Evolutionary conservation across 2,329 filamentous ascomycete genomes (phyloP), one percentile per base, ranked within the genome.

Genomic region (Penicillium fuscoglaucum): DNA sequence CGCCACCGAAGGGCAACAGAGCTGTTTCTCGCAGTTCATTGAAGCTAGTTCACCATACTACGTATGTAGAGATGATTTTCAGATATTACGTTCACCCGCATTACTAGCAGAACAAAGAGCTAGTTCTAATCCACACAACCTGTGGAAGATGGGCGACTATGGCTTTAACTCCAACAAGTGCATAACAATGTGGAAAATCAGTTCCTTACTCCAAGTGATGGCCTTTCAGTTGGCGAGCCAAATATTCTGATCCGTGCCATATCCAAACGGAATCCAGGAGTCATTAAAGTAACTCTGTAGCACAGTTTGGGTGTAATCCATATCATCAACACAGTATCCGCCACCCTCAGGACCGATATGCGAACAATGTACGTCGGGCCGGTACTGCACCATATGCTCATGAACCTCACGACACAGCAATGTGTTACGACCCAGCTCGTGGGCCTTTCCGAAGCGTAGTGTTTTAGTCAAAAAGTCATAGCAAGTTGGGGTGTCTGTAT

Each of bases 341-440:
- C 69, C 68, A 0, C 69, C 68, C n/a, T 33, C 51, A 1, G 68
- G 68, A 2, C 68, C 68, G 35, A 71, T 71, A 60, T 70, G 67
- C 9, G 65, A 8, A 26, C 67, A 71, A 48, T 72, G 69, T n/a
- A 66, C 56, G 4, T 62, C 58, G 0, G 69, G 69, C 10, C 66
- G 61, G 43, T 66, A 68, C 41, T 60, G 61, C 17, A 71, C 67
- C 68, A 70, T 70, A 52, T 67, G 67, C 53, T 70, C 66, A 49
- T 72, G 67, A 24, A 71, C 66, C 51, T 70, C 64, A 1, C 69
- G 66, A 45, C 67, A 71, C 8, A 72, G 61, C 44, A 72, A 41
- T 1, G 69, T 70, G 44, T 72, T 61, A 7, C 61, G 47, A 1
- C 69, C 68, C 13, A 72, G 53, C 50, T 71, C 69, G 31, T 64